These are phyloP conservation scores for Suillus tomentosus DNA, from an alignment of 768 basidiomycete genomes.

Conservation along the genomic window DNA sequence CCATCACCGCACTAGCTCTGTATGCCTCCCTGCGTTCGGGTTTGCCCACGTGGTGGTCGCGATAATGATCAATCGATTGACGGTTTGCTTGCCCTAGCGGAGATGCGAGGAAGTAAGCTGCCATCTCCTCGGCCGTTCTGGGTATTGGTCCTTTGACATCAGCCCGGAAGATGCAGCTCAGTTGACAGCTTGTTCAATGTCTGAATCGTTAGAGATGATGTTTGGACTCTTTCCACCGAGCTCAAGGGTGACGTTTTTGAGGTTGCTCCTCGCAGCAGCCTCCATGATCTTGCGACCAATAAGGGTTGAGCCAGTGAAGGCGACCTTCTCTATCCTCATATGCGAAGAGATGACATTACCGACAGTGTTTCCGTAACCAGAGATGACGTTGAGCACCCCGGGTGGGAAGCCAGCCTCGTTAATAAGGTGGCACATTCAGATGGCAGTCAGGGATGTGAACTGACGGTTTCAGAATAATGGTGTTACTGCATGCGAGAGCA, in stretches of 20 bases:
- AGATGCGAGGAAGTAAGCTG: conserved; percentile 46
- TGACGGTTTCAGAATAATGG: conserved; percentile 74
- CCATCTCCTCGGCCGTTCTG: conserved; percentile 61
- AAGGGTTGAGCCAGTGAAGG: conserved; percentile 80
- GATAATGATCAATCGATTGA: conserved; percentile 51
- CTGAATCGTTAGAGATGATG: conserved; percentile 74
- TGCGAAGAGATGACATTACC: conserved; percentile 68
- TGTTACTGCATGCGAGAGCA: conserved; percentile 71
- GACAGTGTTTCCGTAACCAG: conserved; percentile 64
- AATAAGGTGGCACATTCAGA: conserved; percentile 50
- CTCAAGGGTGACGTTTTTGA: conserved; percentile 83
- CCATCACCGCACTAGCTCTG: conserved; percentile 49
- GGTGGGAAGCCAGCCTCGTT: conserved; percentile 68
- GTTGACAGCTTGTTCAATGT: conserved; percentile 67
- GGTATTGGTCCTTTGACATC: conserved; percentile 26
- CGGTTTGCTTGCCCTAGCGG: conserved; percentile 42
- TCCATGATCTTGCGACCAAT: conserved; percentile 77
- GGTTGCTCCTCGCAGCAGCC: conserved; percentile 71
- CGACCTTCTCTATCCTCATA: conserved; percentile 62
- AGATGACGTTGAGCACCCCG: conserved; percentile 71
- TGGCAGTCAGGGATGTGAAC: conserved; percentile 67
- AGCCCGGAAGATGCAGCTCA: conserved; percentile 54
- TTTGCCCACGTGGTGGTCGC: conserved; percentile 46
- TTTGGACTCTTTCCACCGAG: conserved; percentile 77
- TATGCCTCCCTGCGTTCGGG: conserved; percentile 45